Evolutionary conservation across 2,329 filamentous ascomycete species (phyloP).

Genomic region (Curvularia sp.): DNA sequence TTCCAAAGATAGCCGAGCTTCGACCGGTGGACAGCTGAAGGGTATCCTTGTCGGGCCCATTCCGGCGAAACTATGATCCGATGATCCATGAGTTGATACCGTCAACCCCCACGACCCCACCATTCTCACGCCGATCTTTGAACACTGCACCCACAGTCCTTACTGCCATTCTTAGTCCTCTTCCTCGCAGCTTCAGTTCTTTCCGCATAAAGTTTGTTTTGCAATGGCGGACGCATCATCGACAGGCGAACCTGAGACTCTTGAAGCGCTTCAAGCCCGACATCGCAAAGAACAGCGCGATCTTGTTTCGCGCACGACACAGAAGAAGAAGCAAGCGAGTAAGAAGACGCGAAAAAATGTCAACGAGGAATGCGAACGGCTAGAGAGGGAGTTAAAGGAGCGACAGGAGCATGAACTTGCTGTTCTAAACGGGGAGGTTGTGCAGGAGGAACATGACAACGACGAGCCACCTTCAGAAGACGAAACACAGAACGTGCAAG

Average conservation of each 20-base stretch:
- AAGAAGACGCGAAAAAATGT: slow-evolving; percentile 73
- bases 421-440: slow-evolving; percentile 44
- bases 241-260: slow-evolving; percentile 39
- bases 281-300: slow-evolving; percentile 91
- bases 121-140: slow-evolving; percentile 5
- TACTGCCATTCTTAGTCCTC: slow-evolving; percentile 1
- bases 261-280: slow-evolving; percentile 78
- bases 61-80: slow-evolving; percentile 14
- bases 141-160: slow-evolving; percentile 11
- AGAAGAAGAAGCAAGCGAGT: slow-evolving; percentile 95
- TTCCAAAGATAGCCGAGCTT: not conserved
- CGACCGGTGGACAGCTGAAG: not conserved
- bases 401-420: slow-evolving; percentile 61
- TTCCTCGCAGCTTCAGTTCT: not conserved
- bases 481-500: slow-evolving; percentile 24
- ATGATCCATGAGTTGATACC: slow-evolving; percentile 10
- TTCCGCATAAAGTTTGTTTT: not conserved
- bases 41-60: not conserved
- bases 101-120: slow-evolving; percentile 19
- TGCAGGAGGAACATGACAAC: slow-evolving; percentile 21
- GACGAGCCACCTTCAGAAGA: slow-evolving; percentile 1
- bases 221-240: slow-evolving; percentile 20
- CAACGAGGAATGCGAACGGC: slow-evolving; percentile 68
- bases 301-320: slow-evolving; percentile 82
- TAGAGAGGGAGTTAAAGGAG: slow-evolving; percentile 64